Base-by-base conservation (phyloP, 306 rosid species). In the Arachis stenosperma region DNA sequence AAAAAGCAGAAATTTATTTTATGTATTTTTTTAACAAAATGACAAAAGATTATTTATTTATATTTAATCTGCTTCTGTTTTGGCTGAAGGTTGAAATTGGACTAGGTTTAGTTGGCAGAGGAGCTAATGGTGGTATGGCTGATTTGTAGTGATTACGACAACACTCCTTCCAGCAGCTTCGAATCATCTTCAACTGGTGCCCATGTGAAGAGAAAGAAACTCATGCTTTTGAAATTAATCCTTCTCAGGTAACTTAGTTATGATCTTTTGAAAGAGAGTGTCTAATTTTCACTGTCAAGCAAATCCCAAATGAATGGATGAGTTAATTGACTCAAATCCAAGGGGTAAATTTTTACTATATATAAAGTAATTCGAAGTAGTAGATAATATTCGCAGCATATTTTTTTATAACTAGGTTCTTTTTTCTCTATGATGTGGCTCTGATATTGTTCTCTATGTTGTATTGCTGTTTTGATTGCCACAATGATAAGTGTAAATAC, bases 151-250 rank as follows among this genome's bases (percentile, higher is more conserved):
- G 17, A 17, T 17, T 17, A 17, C 17, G 17, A 17, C 17, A 17
- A 17, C 17, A 17, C 17, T 17, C 17, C 17, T 17, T 17, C 17
- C 17, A 17, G 17, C 17, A 17, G 0, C 17, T 17, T 17, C 17
- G 17, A 17, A 0, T 17, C 17, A 17, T 17, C 17, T 17, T 17
- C 17, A 17, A 17, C 17, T 17, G 17, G 17, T 17, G 17, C 17
- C 17, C 17, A 17, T 17, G 17, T 36, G 97, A 94, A 75, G 97
- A 91, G 83, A 94, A 92, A 85, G 92, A 88, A 81, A 80, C 96
- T 67, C 97, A 94, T 85, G 73, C 97, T 62, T 94, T 90, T 76
- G 98, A 92, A 77, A 57, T 92, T 70, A 91, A 92, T 73, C 91
- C 92, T 41, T 47, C 91, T 58, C 96, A 92, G 90, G 98, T 92